Percentiles rank a stretch among this genome's conserved stretches.
These are phyloP conservation scores for Daldinia vernicosa DNA, from an alignment of 495 filamentous ascomycete genomes.

Conservation along the genomic window DNA sequence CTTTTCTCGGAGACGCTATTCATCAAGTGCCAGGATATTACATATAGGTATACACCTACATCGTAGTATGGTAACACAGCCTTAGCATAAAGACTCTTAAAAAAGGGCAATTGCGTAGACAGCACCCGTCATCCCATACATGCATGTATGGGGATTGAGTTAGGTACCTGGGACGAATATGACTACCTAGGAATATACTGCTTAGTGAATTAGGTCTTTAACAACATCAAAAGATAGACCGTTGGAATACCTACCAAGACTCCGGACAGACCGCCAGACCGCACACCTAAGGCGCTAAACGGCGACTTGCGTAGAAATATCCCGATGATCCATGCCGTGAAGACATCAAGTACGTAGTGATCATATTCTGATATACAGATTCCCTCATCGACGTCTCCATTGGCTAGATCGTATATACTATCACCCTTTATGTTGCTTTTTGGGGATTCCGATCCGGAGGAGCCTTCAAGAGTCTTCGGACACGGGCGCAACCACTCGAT, in stretches of 20 bases:
- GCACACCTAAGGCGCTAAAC: conserved; percentile 6
- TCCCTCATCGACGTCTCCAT: conserved; percentile 4
- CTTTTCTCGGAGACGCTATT: conserved; percentile 29
- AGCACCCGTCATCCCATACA: not conserved
- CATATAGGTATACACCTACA: not conserved
- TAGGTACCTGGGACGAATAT: not conserved
- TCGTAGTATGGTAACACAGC: conserved; percentile 8
- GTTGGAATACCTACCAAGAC: not conserved
- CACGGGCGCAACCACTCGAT: conserved; percentile 10
- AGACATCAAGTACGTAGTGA: not conserved
- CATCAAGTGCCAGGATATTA: not conserved
- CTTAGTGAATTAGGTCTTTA: not conserved
- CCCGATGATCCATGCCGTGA: conserved; percentile 9
- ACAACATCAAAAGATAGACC: not conserved
- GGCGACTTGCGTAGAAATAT: conserved; percentile 18
- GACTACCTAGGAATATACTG: not conserved
- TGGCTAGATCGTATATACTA: conserved; percentile 9
- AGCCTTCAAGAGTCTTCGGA: conserved; percentile 2
- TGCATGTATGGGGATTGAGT: not conserved
- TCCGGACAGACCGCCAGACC: not conserved
- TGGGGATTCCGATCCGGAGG: conserved; percentile 4
- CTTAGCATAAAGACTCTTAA: not conserved
- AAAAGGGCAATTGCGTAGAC: conserved; percentile 25
- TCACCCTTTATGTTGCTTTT: conserved; percentile 17
- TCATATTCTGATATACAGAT: not conserved